A percentile compares a stretch with the other conserved stretches of the same genome.
phyloP scores from a whole-genome alignment of 73 alveolate species.

The Effrenium voratum region DNA sequence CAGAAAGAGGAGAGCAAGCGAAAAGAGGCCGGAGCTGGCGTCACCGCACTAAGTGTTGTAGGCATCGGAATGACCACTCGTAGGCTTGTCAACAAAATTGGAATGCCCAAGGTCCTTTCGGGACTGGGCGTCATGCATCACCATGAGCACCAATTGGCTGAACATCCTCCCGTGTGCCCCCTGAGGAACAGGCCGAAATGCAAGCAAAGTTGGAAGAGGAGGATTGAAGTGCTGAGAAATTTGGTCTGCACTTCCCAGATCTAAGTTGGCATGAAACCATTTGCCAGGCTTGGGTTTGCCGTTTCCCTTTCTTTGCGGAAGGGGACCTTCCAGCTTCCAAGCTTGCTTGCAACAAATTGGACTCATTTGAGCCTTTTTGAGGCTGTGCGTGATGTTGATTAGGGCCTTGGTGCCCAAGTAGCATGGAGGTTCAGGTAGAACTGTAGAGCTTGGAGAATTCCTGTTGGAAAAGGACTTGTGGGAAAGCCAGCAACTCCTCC shows the following conservation, averaged over 20 bases:
- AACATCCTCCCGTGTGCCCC: too few species aligned
- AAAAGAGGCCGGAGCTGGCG: conserved; percentile 11
- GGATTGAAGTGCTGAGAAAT: neutral
- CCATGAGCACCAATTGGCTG: neutral
- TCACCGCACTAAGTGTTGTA: neutral
- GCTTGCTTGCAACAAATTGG: too few species aligned
- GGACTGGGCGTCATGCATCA: neutral
- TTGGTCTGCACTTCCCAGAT: too few species aligned
- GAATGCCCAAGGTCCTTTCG: neutral
- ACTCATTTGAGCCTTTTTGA: neutral
- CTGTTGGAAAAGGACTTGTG: conserved; percentile 31
- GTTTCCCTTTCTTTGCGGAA: too few species aligned
- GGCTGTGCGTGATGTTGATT: neutral
- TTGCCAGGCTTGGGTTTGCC: too few species aligned
- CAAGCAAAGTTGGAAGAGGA: conserved; percentile 67
- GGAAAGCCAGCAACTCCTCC: conserved; percentile 49
- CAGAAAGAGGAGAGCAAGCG: conserved; percentile 53
- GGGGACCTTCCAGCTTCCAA: too few species aligned
- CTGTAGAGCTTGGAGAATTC: too few species aligned
- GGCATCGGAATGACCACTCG: neutral
- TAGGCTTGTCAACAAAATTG: neutral
- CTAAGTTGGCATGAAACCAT: too few species aligned
- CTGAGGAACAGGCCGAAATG: conserved; percentile 37
- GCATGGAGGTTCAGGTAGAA: neutral
- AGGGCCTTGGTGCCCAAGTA: neutral